phyloP scores from a whole-genome alignment of 208 protist genomes.

The Sergeia podlipaevii region DNA sequence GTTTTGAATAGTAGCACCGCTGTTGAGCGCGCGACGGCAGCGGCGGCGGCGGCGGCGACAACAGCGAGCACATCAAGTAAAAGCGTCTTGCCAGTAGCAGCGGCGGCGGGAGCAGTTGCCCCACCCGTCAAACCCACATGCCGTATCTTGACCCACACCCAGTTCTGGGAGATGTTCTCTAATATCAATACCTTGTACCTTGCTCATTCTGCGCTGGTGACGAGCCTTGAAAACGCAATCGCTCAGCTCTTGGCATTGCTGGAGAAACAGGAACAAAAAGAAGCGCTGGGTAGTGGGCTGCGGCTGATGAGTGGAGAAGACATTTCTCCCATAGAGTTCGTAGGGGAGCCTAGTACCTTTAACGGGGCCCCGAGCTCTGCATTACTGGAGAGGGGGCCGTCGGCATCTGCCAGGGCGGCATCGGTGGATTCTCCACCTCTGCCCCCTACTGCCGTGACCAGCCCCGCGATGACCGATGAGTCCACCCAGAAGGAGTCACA shows the following conservation, averaged over 20 bases:
- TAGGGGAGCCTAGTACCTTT: background rate
- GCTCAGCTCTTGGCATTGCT: slow-evolving; percentile 22
- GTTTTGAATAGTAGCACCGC: background rate
- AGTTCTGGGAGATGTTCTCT: slow-evolving; percentile 71
- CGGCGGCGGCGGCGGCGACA: background rate
- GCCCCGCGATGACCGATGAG: too few relatives aligned
- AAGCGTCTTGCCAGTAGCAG: background rate
- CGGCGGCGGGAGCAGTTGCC: too few relatives aligned
- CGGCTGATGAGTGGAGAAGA: background rate
- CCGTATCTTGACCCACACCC: slow-evolving; percentile 12
- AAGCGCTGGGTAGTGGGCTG: background rate
- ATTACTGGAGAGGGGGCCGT: background rate
- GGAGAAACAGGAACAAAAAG: slow-evolving; percentile 24
- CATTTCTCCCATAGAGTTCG: background rate
- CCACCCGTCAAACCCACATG: too few relatives aligned
- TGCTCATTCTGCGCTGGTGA: slow-evolving; percentile 41
- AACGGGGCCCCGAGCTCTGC: background rate
- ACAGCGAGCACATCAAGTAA: background rate
- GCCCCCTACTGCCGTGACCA: too few relatives aligned
- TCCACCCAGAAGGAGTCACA: too few relatives aligned
- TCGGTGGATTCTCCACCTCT: background rate
- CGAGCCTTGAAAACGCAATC: slow-evolving; percentile 32
- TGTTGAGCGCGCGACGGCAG: background rate
- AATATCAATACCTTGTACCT: slow-evolving; percentile 57
- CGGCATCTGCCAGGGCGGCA: background rate